These are phyloP conservation scores for Suillus paluster DNA, from an alignment of 768 basidiomycete species.

Conservation along the genomic window DNA sequence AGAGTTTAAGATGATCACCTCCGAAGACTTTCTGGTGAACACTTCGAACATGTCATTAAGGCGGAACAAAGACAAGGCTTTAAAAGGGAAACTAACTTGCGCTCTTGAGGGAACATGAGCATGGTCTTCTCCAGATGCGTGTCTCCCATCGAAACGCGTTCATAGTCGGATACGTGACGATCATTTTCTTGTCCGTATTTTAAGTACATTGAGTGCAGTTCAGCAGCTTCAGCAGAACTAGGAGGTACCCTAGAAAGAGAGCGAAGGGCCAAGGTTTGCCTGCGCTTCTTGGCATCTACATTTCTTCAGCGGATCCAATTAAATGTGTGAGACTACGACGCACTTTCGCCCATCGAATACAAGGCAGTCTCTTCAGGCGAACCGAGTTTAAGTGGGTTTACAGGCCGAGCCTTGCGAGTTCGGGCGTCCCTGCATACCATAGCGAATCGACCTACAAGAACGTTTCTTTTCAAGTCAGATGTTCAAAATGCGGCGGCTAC, in stretches of 20 bases:
- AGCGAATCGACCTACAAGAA: constrained; percentile 74
- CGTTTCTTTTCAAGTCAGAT: constrained; percentile 1
- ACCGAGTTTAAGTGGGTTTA: constrained; percentile 64
- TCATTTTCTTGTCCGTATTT: constrained; percentile 51
- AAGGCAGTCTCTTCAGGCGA: constrained; percentile 68
- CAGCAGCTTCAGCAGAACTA: constrained; percentile 65
- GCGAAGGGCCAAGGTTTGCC: constrained; percentile 54
- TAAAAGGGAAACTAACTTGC: constrained; percentile 60
- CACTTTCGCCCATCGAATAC: constrained; percentile 70
- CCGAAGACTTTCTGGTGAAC: constrained; percentile 87
- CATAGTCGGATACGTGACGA: constrained; percentile 28
- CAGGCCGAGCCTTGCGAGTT: constrained; percentile 64
- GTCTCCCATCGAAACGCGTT: constrained; percentile 76
- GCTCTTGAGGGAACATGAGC: constrained; percentile 86
- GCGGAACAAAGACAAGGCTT: background rate
- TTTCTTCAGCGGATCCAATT: background rate
- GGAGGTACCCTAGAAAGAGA: constrained; percentile 79
- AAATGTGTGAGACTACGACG: constrained; percentile 21
- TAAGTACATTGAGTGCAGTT: constrained; percentile 73
- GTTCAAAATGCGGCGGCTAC: constrained; percentile 26
- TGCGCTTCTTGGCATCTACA: constrained; percentile 63
- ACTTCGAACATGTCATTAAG: constrained; percentile 36
- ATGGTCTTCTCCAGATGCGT: constrained; percentile 70
- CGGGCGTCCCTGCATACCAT: constrained; percentile 83
- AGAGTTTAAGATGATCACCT: constrained; percentile 42